Evolutionary conservation across 148 eudicot species (phyloP).

Genomic region (Silene latifolia): DNA sequence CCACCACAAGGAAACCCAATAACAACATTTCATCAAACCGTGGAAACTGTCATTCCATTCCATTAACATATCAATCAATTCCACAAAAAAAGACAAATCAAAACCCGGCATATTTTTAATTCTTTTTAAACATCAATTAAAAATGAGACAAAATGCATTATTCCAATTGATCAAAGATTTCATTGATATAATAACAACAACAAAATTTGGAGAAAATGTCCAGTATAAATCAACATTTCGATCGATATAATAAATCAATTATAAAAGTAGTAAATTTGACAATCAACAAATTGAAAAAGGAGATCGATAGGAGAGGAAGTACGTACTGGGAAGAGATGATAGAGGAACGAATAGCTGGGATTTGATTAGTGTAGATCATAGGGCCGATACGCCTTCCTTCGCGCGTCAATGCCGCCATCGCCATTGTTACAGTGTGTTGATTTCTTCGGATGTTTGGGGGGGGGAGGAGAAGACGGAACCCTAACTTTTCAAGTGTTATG

Average conservation of each 20-base stretch:
- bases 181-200: no score
- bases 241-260: background rate
- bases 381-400: constrained; percentile 44
- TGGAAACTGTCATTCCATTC: background rate
- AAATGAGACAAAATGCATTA: no score
- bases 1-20: background rate
- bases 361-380: constrained; percentile 33
- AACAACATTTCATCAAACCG: background rate
- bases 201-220: no score
- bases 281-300: background rate
- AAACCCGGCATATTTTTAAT: no score
- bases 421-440: constrained; percentile 32
- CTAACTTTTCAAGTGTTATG: constrained; percentile 11
- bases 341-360: constrained; percentile 36
- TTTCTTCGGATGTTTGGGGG: constrained; percentile 10
- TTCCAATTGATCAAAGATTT: no score
- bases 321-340: constrained; percentile 40
- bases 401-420: constrained; percentile 52
- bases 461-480: constrained; percentile 21
- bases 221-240: background rate
- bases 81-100: no score
- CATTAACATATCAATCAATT: background rate
- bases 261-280: background rate
- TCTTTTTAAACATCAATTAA: no score
- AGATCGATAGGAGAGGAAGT: constrained; percentile 12